Percentiles rank a stretch among this genome's conserved stretches.
Conservation (phyloP, 805 yeast species). For the Saccharomyces jurei region DNA sequence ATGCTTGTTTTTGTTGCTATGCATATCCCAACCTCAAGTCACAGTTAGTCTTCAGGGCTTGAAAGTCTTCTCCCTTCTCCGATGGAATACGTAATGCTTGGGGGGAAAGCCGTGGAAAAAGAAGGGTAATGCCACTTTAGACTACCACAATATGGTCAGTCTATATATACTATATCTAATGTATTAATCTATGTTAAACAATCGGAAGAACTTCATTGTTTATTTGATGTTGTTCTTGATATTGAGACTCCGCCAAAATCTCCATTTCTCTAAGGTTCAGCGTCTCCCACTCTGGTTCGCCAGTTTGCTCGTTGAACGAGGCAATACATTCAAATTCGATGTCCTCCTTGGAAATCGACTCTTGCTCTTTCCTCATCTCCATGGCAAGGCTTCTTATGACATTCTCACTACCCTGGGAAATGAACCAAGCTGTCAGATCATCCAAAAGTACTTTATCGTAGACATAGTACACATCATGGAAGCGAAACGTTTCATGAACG, state of each 20-base stretch:
- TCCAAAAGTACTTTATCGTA: conserved; percentile 71
- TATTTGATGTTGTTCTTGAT: neutral
- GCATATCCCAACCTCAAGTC: neutral
- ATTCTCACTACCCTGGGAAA: conserved; percentile 49
- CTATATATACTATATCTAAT: neutral
- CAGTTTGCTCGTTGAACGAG: conserved; percentile 30
- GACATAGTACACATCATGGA: conserved; percentile 76
- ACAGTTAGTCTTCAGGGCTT: neutral
- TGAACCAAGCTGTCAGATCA: conserved; percentile 70
- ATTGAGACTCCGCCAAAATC: conserved; percentile 46
- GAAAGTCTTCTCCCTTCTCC: neutral
- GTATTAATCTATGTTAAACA: neutral
- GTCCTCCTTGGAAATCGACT: conserved; percentile 34
- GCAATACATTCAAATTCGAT: conserved; percentile 38
- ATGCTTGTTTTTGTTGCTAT: neutral
- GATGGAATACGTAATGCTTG: neutral
- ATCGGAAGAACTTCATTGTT: neutral
- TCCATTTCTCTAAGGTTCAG: conserved; percentile 51
- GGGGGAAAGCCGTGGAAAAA: neutral
- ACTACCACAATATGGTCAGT: neutral
- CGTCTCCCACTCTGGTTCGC: conserved; percentile 36
- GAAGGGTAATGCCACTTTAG: neutral
- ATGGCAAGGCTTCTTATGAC: conserved; percentile 57
- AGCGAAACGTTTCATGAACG: conserved; percentile 65
- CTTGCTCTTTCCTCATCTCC: conserved; percentile 44